Evolutionary conservation across 768 basidiomycete species (phyloP), one percentile per base, ranked within the genome.

Genomic region (Cystofilobasidium bisporidii): DNA sequence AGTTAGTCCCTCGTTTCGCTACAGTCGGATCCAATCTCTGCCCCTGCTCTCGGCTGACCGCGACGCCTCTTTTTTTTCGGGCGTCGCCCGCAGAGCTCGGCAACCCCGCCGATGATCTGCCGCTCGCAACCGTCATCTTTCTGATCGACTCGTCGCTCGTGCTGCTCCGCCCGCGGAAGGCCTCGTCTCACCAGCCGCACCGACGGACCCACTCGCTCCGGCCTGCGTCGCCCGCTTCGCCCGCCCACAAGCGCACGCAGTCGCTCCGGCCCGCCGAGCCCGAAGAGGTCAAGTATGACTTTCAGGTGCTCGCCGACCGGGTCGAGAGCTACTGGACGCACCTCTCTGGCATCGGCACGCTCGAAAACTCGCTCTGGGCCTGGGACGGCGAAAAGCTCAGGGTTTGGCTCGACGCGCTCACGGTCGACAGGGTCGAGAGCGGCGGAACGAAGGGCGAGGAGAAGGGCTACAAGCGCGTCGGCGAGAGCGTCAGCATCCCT

Each of bases 301-400:
- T 97, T 82, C 94, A 97, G 75, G 88, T 98, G 38, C 86, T 99
- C 53, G 91, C 94, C 0, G 91, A 96, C 70, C 84, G 87, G n/a
- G 89, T 98, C 71, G 94, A 99, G 75, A 92, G 96, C 74, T 99
- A 93, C 77, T 99, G 94, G 94, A 96, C 93, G 63, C 94, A 97
- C 80, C 81, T 99, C 50, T 85, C 88, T 45, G 94, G 94, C 1
- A 91, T 99, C 47, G 89, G 87, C 9, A 85, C 89, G 2, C 79
- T 99, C 57, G 94, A 98, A 75, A 99, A 99, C 78, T 97, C 93
- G 9, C 80, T 99, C 26, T 99, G 94, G 94, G 94, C 87, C 1
- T 99, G 90, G 76, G 94, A 97, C 71, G 94, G 92, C 3, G 63
- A 69, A 59, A 85, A 85, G 14, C 87, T 99, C 72, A 81, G 91